Percentiles rank a stretch among this genome's conserved stretches.
phyloP scores from a whole-genome alignment of 2,329 filamentous ascomycete genomes.

The Alternaria ventricosa region DNA sequence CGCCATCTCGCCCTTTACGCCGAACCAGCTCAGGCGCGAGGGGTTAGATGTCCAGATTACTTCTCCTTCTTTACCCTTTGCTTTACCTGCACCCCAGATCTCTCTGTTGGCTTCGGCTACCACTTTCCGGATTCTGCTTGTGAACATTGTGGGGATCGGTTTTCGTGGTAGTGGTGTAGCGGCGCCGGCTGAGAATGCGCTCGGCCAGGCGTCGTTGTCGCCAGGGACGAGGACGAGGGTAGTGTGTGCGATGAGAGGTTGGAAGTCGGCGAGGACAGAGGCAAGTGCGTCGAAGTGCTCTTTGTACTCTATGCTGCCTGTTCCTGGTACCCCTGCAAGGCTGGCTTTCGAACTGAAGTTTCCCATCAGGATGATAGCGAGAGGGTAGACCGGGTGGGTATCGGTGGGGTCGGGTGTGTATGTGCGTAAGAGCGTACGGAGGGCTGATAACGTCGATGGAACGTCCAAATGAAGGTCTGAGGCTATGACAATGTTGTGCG shows the following conservation, averaged over 20 bases:
- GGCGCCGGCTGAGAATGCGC: constrained; percentile 79
- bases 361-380: constrained; percentile 82
- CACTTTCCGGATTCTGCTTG: constrained; percentile 79
- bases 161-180: constrained; percentile 73
- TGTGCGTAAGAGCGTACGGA: constrained; percentile 76
- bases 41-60: constrained; percentile 92
- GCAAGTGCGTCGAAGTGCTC: constrained; percentile 92
- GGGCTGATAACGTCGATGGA: constrained; percentile 78
- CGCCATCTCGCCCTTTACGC: constrained; percentile 84
- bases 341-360: constrained; percentile 73
- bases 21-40: constrained; percentile 80
- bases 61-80: constrained; percentile 66
- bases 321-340: constrained; percentile 69
- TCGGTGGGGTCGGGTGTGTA: constrained; percentile 67
- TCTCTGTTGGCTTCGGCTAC: constrained; percentile 82
- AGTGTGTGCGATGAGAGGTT: constrained; percentile 75
- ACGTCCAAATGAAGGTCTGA: constrained; percentile 88
- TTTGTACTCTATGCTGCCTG: constrained; percentile 93
- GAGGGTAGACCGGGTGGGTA: constrained; percentile 67
- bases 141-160: constrained; percentile 85
- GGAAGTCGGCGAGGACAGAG: constrained; percentile 81
- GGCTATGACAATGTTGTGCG: constrained; percentile 71
- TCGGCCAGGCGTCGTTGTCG: constrained; percentile 97
- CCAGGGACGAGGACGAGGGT: constrained; percentile 94
- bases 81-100: constrained; percentile 53